A percentile compares a stretch with the other conserved stretches of the same genome.
Conservation (phyloP, 768 basidiomycete genomes). For the Pulveroboletus ravenelii region DNA sequence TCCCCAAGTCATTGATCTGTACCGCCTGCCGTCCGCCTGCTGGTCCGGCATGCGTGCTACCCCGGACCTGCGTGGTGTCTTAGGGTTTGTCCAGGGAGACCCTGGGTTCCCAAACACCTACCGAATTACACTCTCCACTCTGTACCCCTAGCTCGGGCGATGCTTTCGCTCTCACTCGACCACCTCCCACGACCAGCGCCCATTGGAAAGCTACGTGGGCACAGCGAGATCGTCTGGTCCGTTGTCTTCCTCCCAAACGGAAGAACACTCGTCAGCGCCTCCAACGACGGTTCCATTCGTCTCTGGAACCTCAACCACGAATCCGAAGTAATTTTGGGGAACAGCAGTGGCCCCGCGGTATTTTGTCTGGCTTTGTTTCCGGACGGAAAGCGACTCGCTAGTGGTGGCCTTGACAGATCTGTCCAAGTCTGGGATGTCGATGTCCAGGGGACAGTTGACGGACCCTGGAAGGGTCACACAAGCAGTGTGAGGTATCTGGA, state of each 20-base stretch:
- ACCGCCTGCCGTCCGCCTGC: slow-evolving; percentile 31
- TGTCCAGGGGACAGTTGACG: slow-evolving; percentile 8
- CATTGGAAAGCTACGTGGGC: slow-evolving; percentile 19
- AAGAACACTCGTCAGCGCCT: slow-evolving; percentile 23
- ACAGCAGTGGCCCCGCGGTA: slow-evolving; percentile 16
- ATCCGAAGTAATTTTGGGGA: slow-evolving; percentile 23
- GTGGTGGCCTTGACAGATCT: slow-evolving; percentile 29
- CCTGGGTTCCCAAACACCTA: slow-evolving; percentile 21
- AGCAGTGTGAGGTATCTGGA: slow-evolving; percentile 28
- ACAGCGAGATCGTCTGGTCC: slow-evolving; percentile 28
- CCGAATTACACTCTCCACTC: slow-evolving; percentile 21
- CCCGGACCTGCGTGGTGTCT: slow-evolving; percentile 27
- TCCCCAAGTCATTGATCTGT: slow-evolving; percentile 30
- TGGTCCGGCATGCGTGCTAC: slow-evolving; percentile 29
- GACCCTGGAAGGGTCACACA: slow-evolving; percentile 23
- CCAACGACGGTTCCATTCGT: slow-evolving; percentile 29
- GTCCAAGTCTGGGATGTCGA: slow-evolving; percentile 30
- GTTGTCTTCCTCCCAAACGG: slow-evolving; percentile 26
- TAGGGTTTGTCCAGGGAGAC: slow-evolving; percentile 28
- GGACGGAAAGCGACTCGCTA: slow-evolving; percentile 24
- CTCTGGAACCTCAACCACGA: slow-evolving; percentile 26
- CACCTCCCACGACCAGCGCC: slow-evolving; percentile 24
- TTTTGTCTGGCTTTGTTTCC: slow-evolving; percentile 27
- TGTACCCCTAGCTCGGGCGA: slow-evolving; percentile 23
- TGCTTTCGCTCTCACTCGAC: slow-evolving; percentile 31